Evolutionary conservation across 2,329 filamentous ascomycete species (phyloP).

Genomic region (Chaetomiaceae sp.): DNA sequence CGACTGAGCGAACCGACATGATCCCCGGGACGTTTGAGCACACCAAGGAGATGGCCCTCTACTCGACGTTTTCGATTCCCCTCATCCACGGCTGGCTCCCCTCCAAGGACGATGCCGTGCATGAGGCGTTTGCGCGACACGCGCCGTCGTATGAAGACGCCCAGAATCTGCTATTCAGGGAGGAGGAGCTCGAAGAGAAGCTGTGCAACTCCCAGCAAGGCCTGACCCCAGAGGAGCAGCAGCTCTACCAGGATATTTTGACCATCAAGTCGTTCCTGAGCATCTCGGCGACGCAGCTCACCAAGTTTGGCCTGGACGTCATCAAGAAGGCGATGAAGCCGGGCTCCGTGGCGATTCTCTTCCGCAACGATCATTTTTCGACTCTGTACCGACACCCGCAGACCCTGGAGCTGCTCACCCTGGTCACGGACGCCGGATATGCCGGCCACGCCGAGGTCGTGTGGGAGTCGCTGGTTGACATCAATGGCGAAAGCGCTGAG

Average conservation of each 20-base stretch:
- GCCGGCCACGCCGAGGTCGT: constrained; percentile 84
- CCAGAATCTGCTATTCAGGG: constrained; percentile 80
- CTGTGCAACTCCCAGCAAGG: constrained; percentile 52
- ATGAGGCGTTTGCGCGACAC: constrained; percentile 65
- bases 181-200: constrained; percentile 84
- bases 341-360: constrained; percentile 82
- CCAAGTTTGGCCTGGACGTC: constrained; percentile 71
- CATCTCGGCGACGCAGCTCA: constrained; percentile 80
- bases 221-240: constrained; percentile 68
- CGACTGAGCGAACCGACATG: constrained; percentile 43
- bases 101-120: constrained; percentile 58
- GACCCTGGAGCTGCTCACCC: constrained; percentile 68
- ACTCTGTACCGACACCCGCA: constrained; percentile 86
- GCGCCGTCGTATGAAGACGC: constrained; percentile 88
- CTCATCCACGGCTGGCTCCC: constrained; percentile 93
- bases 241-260: constrained; percentile 75
- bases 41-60: constrained; percentile 84
- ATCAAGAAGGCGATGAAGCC: constrained; percentile 67
- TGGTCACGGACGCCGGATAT: constrained; percentile 93
- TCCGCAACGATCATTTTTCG: constrained; percentile 96
- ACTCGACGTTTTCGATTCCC: constrained; percentile 82
- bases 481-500: constrained; percentile 76
- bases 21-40: constrained; percentile 76
- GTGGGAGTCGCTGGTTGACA: constrained; percentile 89
- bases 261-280: constrained; percentile 80